These are phyloP conservation scores for Chlorella vulgaris DNA, from an alignment of 139 green algal genomes.

Conservation along the genomic window DNA sequence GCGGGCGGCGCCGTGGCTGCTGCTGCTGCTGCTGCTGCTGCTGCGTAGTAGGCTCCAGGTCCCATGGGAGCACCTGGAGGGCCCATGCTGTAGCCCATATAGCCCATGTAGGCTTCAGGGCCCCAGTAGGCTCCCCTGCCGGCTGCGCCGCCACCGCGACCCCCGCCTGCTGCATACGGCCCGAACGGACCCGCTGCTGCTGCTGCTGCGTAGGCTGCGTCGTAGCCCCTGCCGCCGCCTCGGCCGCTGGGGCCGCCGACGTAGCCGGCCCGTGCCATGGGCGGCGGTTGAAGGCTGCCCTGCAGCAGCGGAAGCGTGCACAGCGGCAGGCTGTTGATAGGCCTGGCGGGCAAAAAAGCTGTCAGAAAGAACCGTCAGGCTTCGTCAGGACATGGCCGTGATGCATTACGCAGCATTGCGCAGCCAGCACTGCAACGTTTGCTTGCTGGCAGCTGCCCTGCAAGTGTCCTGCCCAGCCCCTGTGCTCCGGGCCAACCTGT, in stretches of 20 bases:
- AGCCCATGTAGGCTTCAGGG: conserved; percentile 26
- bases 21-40: conserved; percentile 8
- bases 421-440: too few relatives aligned
- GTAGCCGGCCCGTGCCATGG: conserved; percentile 7
- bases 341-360: too few relatives aligned
- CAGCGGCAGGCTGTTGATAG: background rate
- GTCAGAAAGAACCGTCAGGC: too few relatives aligned
- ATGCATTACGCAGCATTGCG: too few relatives aligned
- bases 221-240: background rate
- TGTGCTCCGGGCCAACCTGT: conserved; percentile 53
- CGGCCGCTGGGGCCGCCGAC: conserved; percentile 8
- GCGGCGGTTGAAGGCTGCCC: conserved; percentile 30
- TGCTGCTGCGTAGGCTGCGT: conserved; percentile 27
- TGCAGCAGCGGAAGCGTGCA: background rate
- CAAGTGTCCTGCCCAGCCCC: background rate
- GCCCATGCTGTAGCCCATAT: too few relatives aligned
- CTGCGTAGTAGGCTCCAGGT: conserved; percentile 8
- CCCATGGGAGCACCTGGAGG: conserved; percentile 25
- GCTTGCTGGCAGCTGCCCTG: too few relatives aligned
- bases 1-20: conserved; percentile 25
- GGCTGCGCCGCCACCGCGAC: background rate
- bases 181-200: conserved; percentile 23
- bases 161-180: background rate
- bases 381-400: too few relatives aligned
- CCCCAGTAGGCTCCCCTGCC: conserved; percentile 14